Evolutionary conservation across 2,329 filamentous ascomycete genomes (phyloP).

Genomic region (Cercospora canescens): DNA sequence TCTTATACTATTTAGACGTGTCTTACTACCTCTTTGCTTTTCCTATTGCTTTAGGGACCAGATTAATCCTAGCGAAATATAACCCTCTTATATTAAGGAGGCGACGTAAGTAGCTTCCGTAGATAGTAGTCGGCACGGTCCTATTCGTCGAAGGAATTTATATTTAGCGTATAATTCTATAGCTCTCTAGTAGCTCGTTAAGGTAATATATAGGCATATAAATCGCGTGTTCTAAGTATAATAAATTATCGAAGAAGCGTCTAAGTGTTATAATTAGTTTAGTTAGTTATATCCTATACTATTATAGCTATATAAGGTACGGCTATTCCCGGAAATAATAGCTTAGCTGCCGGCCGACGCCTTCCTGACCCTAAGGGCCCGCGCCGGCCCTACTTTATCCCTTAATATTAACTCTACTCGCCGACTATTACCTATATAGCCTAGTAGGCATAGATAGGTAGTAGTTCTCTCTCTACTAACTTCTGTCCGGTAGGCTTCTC

Average conservation of each 20-base stretch:
- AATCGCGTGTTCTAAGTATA: neutral
- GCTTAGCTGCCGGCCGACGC: neutral
- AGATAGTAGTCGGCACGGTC: neutral
- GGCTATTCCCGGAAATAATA: neutral
- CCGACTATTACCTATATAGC: neutral
- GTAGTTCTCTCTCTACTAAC: too few relatives aligned
- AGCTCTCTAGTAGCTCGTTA: neutral
- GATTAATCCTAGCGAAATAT: neutral
- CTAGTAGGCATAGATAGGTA: too few relatives aligned
- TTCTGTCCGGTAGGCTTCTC: too few relatives aligned
- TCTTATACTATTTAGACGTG: neutral
- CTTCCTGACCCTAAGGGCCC: neutral
- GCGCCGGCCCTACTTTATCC: neutral
- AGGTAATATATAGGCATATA: neutral
- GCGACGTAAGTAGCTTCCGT: neutral
- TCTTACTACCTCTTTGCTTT: neutral
- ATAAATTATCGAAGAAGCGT: neutral
- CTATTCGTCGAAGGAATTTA: neutral
- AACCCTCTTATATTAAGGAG: neutral
- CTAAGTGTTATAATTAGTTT: neutral
- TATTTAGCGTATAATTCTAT: neutral
- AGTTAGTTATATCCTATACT: neutral
- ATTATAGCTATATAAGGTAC: neutral
- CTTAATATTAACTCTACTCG: neutral
- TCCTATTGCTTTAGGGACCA: neutral